These are phyloP conservation scores for Evansstolkia leycettana DNA, from an alignment of 495 filamentous ascomycete genomes.

Conservation along the genomic window DNA sequence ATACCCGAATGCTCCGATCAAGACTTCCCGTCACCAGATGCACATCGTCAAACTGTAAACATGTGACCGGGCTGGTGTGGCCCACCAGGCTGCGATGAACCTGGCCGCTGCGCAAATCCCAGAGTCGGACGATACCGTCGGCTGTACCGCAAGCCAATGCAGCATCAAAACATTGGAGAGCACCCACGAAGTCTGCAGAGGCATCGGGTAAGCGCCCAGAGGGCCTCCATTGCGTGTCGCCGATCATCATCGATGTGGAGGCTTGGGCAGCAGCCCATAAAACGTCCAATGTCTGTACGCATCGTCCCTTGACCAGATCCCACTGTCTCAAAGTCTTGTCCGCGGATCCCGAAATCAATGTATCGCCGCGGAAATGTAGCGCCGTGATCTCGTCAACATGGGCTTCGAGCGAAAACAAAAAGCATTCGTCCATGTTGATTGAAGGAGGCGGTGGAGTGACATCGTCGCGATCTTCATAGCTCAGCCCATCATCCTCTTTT, in stretches of 20 bases:
- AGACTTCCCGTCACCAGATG: conserved; percentile 90
- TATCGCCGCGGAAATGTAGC: conserved; percentile 76
- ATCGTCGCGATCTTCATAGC: conserved; percentile 42
- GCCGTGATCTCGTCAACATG: conserved; percentile 94
- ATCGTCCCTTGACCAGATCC: conserved; percentile 91
- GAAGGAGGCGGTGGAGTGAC: conserved; percentile 41
- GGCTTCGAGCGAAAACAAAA: conserved; percentile 72
- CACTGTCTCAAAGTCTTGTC: conserved; percentile 97
- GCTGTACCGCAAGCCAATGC: conserved; percentile 96
- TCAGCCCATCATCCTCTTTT: conserved; percentile 45
- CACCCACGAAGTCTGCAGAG: conserved; percentile 85
- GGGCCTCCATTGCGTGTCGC: conserved; percentile 41
- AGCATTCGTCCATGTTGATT: conserved; percentile 74
- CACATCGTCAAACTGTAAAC: conserved; percentile 91
- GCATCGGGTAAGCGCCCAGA: conserved; percentile 49
- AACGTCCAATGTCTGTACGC: conserved; percentile 96
- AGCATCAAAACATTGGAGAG: conserved; percentile 92
- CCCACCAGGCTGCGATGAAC: conserved; percentile 93
- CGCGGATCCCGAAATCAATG: conserved; percentile 86
- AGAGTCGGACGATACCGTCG: conserved; percentile 93
- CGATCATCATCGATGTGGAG: conserved; percentile 51
- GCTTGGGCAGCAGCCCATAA: conserved; percentile 96
- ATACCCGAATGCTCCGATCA: conserved; percentile 88
- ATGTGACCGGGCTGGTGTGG: conserved; percentile 91
- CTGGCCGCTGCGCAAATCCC: conserved; percentile 93